Percentiles rank a stretch among this genome's conserved stretches.
Evolutionary conservation across 352 stramenopile genomes (phyloP).

Genomic region (Globisporangium abappressorium): DNA sequence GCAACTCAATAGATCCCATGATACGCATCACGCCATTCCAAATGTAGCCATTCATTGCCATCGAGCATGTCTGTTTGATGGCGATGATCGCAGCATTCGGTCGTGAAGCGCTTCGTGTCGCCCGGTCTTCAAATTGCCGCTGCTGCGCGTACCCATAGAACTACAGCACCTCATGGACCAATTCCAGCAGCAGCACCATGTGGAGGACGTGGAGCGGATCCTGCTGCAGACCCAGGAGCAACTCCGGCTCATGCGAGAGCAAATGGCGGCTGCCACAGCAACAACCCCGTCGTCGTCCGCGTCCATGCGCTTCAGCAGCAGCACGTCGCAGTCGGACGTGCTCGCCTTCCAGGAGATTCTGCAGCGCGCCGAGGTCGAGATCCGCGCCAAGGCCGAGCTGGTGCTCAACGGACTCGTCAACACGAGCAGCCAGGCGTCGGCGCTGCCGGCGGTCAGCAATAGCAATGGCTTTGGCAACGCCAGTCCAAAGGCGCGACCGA

Average conservation of each 20-base stretch:
- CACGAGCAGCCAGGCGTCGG: conserved; percentile 29
- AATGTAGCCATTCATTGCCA: not conserved
- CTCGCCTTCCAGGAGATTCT: conserved; percentile 67
- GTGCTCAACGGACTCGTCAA: conserved; percentile 69
- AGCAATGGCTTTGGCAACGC: not conserved
- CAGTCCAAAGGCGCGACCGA: conserved; percentile 7
- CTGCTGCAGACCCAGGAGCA: conserved; percentile 82
- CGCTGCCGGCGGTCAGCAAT: conserved; percentile 21
- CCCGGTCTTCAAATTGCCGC: not conserved
- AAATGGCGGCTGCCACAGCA: conserved; percentile 33
- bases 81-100: not conserved
- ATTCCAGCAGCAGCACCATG: conserved; percentile 75
- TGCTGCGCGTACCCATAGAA: not conserved
- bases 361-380: conserved; percentile 59
- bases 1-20: not conserved
- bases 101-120: not conserved
- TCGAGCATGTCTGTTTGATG: not conserved
- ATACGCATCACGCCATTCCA: not conserved
- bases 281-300: conserved; percentile 24
- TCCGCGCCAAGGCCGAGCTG: conserved; percentile 79
- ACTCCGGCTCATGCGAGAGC: conserved; percentile 66
- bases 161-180: conserved; percentile 40
- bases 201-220: conserved; percentile 79
- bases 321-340: conserved; percentile 30
- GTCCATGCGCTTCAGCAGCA: conserved; percentile 17